These are phyloP conservation scores for Emergomyces pasteurianus DNA, from an alignment of 2,329 filamentous ascomycete genomes.

Conservation along the genomic window DNA sequence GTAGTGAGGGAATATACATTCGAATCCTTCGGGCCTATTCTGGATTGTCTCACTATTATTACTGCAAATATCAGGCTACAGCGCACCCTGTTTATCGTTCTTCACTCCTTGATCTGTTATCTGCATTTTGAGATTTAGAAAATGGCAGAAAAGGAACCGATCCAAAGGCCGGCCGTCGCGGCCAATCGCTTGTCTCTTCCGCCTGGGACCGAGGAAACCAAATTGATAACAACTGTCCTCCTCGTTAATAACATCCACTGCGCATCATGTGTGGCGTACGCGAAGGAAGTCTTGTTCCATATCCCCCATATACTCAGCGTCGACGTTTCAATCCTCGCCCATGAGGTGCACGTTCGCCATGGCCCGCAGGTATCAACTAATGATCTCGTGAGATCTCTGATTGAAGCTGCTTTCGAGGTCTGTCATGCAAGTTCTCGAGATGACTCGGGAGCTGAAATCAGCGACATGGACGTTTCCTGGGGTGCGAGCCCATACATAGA, in stretches of 20 bases:
- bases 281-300: conserved; percentile 31
- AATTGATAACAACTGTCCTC: conserved; percentile 21
- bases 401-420: conserved; percentile 37
- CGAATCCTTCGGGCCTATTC: background rate
- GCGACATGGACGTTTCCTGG: conserved; percentile 25
- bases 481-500: conserved; percentile 17
- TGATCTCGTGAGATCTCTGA: conserved; percentile 26
- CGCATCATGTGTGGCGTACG: conserved; percentile 36
- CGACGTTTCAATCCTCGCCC: conserved; percentile 33
- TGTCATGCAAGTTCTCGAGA: conserved; percentile 32
- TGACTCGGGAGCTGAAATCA: conserved; percentile 17
- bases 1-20: background rate
- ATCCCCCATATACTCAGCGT: conserved; percentile 24
- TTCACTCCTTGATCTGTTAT: background rate
- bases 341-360: conserved; percentile 34
- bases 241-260: conserved; percentile 40
- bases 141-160: background rate
- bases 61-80: background rate
- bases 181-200: background rate
- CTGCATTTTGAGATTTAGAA: background rate
- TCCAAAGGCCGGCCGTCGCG: background rate
- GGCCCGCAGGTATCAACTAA: conserved; percentile 18
- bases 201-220: background rate
- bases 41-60: background rate
- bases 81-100: background rate